Conservation (phyloP, 169 alveolate genomes). For the Miamiensis avidus region DNA sequence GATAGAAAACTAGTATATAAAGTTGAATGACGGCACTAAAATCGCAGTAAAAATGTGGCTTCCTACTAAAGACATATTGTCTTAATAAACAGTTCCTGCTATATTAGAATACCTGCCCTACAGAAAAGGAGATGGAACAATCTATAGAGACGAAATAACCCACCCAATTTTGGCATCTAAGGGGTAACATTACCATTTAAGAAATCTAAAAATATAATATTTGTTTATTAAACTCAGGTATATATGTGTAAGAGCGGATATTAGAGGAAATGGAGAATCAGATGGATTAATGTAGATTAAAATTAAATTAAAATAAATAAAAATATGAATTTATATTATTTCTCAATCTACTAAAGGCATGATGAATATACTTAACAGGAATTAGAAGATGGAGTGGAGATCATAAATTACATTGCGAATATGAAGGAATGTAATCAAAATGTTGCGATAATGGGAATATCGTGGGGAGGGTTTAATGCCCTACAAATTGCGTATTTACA, state of each 20-base stretch:
- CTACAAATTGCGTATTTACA: neutral
- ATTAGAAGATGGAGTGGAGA: neutral
- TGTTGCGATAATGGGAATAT: neutral
- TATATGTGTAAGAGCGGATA: neutral
- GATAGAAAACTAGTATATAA: too few relatives aligned
- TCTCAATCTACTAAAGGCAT: neutral
- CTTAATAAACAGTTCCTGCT: too few relatives aligned
- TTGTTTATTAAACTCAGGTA: too few relatives aligned
- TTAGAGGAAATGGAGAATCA: neutral
- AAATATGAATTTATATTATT: too few relatives aligned
- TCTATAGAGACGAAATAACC: neutral
- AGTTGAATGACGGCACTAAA: too few relatives aligned
- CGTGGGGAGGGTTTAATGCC: constrained; percentile 3
- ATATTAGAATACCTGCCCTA: neutral
- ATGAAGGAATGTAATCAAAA: neutral
- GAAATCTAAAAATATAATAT: too few relatives aligned
- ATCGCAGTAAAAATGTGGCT: too few relatives aligned
- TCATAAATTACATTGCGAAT: neutral
- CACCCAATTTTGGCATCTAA: neutral
- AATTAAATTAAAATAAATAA: too few relatives aligned
- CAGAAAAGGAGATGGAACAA: constrained; percentile 1
- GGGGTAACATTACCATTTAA: too few relatives aligned
- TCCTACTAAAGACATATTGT: too few relatives aligned
- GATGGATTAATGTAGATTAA: neutral
- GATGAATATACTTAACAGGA: neutral